Evolutionary conservation across 1,284 basidiomycete genomes (phyloP).

Genomic region (Polyporus tsugae): DNA sequence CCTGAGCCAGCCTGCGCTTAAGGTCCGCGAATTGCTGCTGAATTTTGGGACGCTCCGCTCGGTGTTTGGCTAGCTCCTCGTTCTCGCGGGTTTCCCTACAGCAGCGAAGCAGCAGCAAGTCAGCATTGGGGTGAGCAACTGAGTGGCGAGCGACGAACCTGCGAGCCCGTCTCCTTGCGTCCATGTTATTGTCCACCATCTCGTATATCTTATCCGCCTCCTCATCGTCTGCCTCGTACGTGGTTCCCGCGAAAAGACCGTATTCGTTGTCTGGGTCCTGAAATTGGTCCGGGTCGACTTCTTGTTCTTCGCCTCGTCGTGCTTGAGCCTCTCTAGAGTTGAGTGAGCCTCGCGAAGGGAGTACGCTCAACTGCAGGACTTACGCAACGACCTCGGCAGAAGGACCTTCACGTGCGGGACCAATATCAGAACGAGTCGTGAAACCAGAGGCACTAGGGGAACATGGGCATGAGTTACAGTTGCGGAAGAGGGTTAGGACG

Average conservation of each 20-base stretch:
- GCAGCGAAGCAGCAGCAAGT: slow-evolving; percentile 14
- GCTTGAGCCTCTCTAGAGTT: slow-evolving; percentile 77
- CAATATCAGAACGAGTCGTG: slow-evolving; percentile 98
- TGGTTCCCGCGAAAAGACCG: slow-evolving; percentile 94
- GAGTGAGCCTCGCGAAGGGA: neutral
- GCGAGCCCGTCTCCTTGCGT: slow-evolving; percentile 80
- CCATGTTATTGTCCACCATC: slow-evolving; percentile 89
- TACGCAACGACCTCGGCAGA: slow-evolving; percentile 89
- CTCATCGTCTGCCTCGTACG: slow-evolving; percentile 97
- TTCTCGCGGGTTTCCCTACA: slow-evolving; percentile 80
- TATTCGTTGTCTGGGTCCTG: slow-evolving; percentile 98
- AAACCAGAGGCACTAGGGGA: slow-evolving; percentile 89
- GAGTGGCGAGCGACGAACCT: slow-evolving; percentile 62
- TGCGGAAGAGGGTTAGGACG: slow-evolving; percentile 6
- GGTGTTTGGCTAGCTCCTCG: slow-evolving; percentile 74
- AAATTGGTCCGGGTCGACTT: slow-evolving; percentile 88
- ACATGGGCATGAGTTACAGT: slow-evolving; percentile 22
- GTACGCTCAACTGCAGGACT: slow-evolving; percentile 41
- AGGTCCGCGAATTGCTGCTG: slow-evolving; percentile 95
- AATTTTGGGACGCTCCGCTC: slow-evolving; percentile 87
- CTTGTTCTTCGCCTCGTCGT: slow-evolving; percentile 84
- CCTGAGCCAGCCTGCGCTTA: slow-evolving; percentile 87
- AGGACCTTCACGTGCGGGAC: slow-evolving; percentile 94
- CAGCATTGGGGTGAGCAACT: neutral
- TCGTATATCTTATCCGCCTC: slow-evolving; percentile 98